A percentile compares a stretch with the other conserved stretches of the same genome.
Conservation (phyloP, 768 basidiomycete genomes). For the Nidularia pulvinata region DNA sequence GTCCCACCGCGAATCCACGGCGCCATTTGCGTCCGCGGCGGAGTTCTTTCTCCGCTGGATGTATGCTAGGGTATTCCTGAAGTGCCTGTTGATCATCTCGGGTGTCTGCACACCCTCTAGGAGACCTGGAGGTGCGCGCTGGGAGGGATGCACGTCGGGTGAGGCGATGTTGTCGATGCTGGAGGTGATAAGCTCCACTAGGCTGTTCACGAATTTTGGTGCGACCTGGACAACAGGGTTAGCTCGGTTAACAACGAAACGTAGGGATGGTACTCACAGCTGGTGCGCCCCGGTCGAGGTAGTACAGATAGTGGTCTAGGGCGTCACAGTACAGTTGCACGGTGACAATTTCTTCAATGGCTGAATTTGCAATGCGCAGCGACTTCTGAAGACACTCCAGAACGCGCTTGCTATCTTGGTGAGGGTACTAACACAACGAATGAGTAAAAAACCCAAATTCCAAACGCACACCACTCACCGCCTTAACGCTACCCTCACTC, state of each 20-base stretch:
- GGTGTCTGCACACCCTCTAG: conserved; percentile 93
- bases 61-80: conserved; percentile 85
- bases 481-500: conserved; percentile 40
- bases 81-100: conserved; percentile 93
- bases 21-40: conserved; percentile 32
- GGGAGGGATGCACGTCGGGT: conserved; percentile 85
- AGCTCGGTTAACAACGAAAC: background rate
- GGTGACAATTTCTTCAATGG: conserved; percentile 96
- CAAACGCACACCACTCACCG: conserved; percentile 39
- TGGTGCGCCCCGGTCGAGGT: conserved; percentile 91
- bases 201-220: conserved; percentile 94
- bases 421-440: conserved; percentile 57
- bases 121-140: conserved; percentile 84
- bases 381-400: conserved; percentile 98
- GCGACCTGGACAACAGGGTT: conserved; percentile 57
- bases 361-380: conserved; percentile 92
- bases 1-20: conserved; percentile 66
- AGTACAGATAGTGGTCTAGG: conserved; percentile 94
- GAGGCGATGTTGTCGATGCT: conserved; percentile 92
- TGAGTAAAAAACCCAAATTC: background rate
- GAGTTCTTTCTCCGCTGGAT: conserved; percentile 76
- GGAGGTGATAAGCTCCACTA: conserved; percentile 94
- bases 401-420: conserved; percentile 96
- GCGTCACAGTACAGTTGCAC: conserved; percentile 97
- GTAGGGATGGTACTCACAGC: conserved; percentile 57